Percentiles rank a stretch among this genome's conserved stretches.
Conservation (phyloP, 352 stramenopile species). For the Globisporangium paroecandrum region DNA sequence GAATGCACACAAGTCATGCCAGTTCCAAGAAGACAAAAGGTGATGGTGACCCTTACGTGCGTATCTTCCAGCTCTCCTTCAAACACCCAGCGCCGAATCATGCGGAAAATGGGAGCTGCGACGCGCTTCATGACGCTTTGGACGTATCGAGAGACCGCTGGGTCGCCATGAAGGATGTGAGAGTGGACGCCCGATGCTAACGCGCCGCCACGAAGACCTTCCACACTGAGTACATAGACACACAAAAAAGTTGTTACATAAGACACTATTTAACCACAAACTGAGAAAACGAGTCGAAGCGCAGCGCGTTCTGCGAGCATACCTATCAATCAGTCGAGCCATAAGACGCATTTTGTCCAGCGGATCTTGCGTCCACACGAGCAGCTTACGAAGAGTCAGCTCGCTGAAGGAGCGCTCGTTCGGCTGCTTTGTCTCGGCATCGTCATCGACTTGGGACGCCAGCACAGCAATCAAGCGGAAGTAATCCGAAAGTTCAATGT, state of each 20-base stretch:
- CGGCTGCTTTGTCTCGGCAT: conserved; percentile 57
- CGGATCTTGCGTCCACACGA: conserved; percentile 89
- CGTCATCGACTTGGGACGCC: conserved; percentile 85
- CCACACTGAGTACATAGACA: conserved; percentile 38
- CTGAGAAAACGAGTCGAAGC: neutral
- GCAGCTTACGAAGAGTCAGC: conserved; percentile 85
- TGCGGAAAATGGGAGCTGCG: conserved; percentile 75
- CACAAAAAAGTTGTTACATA: conserved; percentile 4
- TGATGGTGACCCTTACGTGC: conserved; percentile 45
- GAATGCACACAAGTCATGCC: neutral
- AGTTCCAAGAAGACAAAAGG: neutral
- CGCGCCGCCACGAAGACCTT: conserved; percentile 82
- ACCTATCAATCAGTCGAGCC: conserved; percentile 86
- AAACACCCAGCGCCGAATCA: conserved; percentile 88
- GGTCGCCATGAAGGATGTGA: conserved; percentile 91
- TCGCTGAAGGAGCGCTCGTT: conserved; percentile 39
- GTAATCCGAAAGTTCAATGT: conserved; percentile 90
- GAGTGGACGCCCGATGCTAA: conserved; percentile 88
- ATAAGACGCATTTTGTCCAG: conserved; percentile 88
- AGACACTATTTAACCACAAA: neutral
- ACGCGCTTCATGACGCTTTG: conserved; percentile 80
- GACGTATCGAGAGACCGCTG: conserved; percentile 63
- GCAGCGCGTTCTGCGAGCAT: conserved; percentile 1
- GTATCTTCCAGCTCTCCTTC: conserved; percentile 84
- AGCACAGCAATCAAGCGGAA: conserved; percentile 92